Percentiles rank a stretch among this genome's conserved stretches.
Conservation (phyloP, 441 rosid species). For the Croton setiger region DNA sequence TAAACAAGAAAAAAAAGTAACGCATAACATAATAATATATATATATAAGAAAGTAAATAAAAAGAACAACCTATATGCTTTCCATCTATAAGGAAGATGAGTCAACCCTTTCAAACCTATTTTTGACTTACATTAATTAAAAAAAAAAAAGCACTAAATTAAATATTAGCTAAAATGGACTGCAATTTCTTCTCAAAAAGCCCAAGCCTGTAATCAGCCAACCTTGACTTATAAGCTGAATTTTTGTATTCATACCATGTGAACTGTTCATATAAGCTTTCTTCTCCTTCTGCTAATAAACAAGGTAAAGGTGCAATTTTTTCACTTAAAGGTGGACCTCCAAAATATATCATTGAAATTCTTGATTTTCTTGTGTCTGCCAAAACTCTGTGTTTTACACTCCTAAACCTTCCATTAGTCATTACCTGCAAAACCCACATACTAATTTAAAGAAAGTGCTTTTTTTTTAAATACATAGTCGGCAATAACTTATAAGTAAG, state of each 20-base stretch:
- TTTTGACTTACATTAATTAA: constrained; percentile 12
- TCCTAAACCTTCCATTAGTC: constrained; percentile 78
- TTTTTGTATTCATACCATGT: constrained; percentile 78
- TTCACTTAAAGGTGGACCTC: constrained; percentile 65
- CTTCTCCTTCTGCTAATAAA: constrained; percentile 42
- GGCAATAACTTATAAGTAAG: too few species aligned
- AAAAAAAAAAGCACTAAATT: neutral
- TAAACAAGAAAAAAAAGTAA: neutral
- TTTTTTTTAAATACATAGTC: too few species aligned
- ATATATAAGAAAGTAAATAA: neutral
- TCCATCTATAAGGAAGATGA: constrained; percentile 32
- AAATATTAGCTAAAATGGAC: constrained; percentile 5
- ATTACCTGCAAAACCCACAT: constrained; percentile 44
- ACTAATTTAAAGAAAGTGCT: neutral
- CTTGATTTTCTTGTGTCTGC: constrained; percentile 54
- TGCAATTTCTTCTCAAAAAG: constrained; percentile 43
- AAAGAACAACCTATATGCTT: constrained; percentile 25
- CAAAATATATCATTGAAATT: constrained; percentile 74
- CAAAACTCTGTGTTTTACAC: constrained; percentile 83
- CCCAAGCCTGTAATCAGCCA: constrained; percentile 66
- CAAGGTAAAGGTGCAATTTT: constrained; percentile 53
- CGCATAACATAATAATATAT: too few species aligned
- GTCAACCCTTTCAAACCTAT: constrained; percentile 25
- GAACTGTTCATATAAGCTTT: constrained; percentile 49
- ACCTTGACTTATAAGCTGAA: constrained; percentile 56